These are phyloP conservation scores for Fusarium sp. DNA, from an alignment of 2,329 filamentous ascomycete genomes.

Conservation along the genomic window DNA sequence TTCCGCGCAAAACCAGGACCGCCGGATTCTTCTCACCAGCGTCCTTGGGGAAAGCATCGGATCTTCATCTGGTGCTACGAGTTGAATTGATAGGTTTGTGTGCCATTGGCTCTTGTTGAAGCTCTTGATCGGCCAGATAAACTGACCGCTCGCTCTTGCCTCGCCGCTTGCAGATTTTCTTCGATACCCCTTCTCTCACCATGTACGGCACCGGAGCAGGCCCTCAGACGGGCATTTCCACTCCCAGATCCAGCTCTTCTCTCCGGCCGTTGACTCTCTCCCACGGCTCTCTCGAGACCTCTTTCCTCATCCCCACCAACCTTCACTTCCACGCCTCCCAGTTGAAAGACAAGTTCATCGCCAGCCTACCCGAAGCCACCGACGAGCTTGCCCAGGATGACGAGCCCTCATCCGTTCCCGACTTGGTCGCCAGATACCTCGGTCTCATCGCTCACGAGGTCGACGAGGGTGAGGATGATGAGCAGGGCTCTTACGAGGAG, in stretches of 20 bases:
- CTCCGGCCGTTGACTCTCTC: slow-evolving; percentile 90
- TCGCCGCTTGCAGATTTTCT: slow-evolving; percentile 44
- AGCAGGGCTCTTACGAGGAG: slow-evolving; percentile 89
- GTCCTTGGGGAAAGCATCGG: slow-evolving; percentile 45
- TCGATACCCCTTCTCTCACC: slow-evolving; percentile 61
- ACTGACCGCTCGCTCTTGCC: slow-evolving; percentile 32
- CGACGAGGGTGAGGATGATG: slow-evolving; percentile 91
- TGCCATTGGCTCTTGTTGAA: slow-evolving; percentile 5
- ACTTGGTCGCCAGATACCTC: slow-evolving; percentile 94
- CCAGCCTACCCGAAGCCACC: slow-evolving; percentile 88
- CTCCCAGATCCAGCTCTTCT: slow-evolving; percentile 92
- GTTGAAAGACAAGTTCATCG: slow-evolving; percentile 89
- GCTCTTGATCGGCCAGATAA: not conserved
- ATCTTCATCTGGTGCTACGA: slow-evolving; percentile 39
- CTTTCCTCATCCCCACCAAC: slow-evolving; percentile 93
- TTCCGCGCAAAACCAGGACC: slow-evolving; percentile 42
- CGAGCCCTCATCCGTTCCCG: slow-evolving; percentile 94
- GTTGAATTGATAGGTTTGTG: slow-evolving; percentile 50
- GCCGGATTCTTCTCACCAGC: slow-evolving; percentile 41
- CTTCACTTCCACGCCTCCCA: slow-evolving; percentile 97
- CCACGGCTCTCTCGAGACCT: slow-evolving; percentile 96
- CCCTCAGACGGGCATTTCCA: slow-evolving; percentile 96
- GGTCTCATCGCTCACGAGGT: slow-evolving; percentile 90
- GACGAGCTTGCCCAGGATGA: slow-evolving; percentile 98
- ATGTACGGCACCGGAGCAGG: slow-evolving; percentile 91